Conservation (phyloP, 2,329 filamentous ascomycete species). For the Aspergillus ochraceus region DNA sequence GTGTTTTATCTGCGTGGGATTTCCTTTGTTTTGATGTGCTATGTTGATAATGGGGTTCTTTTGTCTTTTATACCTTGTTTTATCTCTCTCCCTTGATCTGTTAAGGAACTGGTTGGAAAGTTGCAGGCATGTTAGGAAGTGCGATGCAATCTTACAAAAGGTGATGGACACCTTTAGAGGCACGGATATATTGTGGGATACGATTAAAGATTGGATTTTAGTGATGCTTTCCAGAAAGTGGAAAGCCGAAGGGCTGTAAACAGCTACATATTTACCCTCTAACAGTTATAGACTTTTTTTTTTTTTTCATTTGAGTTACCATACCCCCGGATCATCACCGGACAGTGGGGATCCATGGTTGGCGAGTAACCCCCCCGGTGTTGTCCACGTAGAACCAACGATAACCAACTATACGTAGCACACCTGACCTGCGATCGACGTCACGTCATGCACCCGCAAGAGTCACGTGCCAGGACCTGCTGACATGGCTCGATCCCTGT, state of each 20-base stretch:
- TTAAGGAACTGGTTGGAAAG: slow-evolving; percentile 7
- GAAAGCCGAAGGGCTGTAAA: background rate
- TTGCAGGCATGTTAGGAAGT: slow-evolving; percentile 11
- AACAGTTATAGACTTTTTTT: background rate
- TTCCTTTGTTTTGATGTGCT: slow-evolving; percentile 16
- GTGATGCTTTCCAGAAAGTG: slow-evolving; percentile 3
- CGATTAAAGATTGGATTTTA: slow-evolving; percentile 9
- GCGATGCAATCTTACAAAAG: slow-evolving; percentile 16
- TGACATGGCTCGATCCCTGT: background rate
- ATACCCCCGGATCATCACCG: too few species aligned
- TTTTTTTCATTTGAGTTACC: background rate
- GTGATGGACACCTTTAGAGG: slow-evolving; percentile 16
- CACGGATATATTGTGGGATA: slow-evolving; percentile 11
- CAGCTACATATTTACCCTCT: background rate
- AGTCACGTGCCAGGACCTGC: background rate
- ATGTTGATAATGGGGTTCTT: slow-evolving; percentile 19
- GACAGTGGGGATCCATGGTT: too few species aligned
- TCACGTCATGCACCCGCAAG: background rate
- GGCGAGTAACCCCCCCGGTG: too few species aligned
- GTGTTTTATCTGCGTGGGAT: slow-evolving; percentile 7
- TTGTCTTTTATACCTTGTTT: slow-evolving; percentile 12
- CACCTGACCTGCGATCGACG: background rate
- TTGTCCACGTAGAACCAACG: too few species aligned
- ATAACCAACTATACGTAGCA: too few species aligned
- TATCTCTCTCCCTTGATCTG: slow-evolving; percentile 15